Base-by-base conservation (phyloP, 768 basidiomycete genomes). In the Coprinopsis sp. region DNA sequence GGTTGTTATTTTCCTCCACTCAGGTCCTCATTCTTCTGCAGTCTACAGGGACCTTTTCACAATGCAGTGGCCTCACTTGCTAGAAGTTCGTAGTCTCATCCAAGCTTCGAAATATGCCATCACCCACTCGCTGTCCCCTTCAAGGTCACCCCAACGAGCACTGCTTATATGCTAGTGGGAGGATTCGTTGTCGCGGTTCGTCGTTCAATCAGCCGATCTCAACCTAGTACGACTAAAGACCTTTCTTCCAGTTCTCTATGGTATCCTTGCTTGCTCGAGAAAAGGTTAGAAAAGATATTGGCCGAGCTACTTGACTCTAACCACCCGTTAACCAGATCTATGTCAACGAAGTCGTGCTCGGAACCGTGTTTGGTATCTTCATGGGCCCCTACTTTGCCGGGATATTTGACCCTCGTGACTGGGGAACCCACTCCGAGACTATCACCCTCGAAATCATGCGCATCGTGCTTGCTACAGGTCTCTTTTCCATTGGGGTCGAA, bases 401-500 rank as follows among this genome's bases (percentile, higher is more conserved):
- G 28, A 66, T 85, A 6, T 89, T 94, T 63, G 68, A 91, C 54
- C 93, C 92, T 5, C 74, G 85, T 3, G 70, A 72, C 2, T 96
- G 92, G 92, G 77, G 76, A 18, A 24, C 59, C 3, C 55, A 64
- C 12, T 57, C 70, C 28, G 73, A 78, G 57, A 62, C 68, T 3
- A 78, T 99, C 48, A 97, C 94, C 1, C 64, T 67, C 14, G 93
- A 95, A 64, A 67, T 95, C 14, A 93, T 84, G 68, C 77, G 93
- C 7, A 66, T 96, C 27, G 87, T 96, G 40, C 86, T 99, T 36
- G 94, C 86, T 3, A 84, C 88, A 1, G 90, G 91, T 22, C 79
- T 98, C 1, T 99, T 99, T 57, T 89, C 94, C 6, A 91, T 97
- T 25, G 95, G 95, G 2, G 91, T 95, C 21, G 94, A 99, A 62